Evolutionary conservation across 1,284 basidiomycete genomes (phyloP), one percentile per base, ranked within the genome.

Genomic region (Boletus sp.): DNA sequence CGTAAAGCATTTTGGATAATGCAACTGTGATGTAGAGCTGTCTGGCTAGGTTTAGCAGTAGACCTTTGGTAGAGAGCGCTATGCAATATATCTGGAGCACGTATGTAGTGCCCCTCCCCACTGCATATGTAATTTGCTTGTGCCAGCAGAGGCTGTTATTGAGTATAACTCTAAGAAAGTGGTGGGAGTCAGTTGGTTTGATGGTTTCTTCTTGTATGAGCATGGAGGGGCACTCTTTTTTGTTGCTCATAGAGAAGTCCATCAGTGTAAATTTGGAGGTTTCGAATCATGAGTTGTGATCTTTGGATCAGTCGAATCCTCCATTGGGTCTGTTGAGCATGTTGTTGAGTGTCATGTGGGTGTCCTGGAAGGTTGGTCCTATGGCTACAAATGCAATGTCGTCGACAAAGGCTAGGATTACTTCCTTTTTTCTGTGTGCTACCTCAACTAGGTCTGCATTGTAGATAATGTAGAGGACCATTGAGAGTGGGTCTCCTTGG

Each of bases 1-100:
- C 69, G 31, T 78, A 77, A 0, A 71, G 51, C 65, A 76, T 69
- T 19, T 67, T 65, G 1, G 70, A 70, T 3, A 77, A 30, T 0
- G 63, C 70, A 0, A 75, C 64, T 1, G 68, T 17, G 0, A 57
- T 47, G 55, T 74, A 77, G 0, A 72, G 59, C 2, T 66, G 65
- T 1, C 53, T 3, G 3, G 60, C 31, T 1, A 63, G 23, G 1
- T 23, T 10, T 1, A 61, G n/a, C 0, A 52, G 48, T 4, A 62
- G 48, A 2, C 52, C 59, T 5, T 21, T 19, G 37, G n/a, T 27
- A 4, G 50, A 10, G 50, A 19, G 14, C 27, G 23, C 4, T 6
- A 43, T 43, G 6, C 21, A 16, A 19, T 4, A 9, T 27, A 65
- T 53, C 30, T 66, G 64, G 0, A 65, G 21, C 17, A 25, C 11